Percentiles rank a stretch among this genome's conserved stretches.
Conservation (phyloP, 257 asterid species). For the Datura wrightii region DNA sequence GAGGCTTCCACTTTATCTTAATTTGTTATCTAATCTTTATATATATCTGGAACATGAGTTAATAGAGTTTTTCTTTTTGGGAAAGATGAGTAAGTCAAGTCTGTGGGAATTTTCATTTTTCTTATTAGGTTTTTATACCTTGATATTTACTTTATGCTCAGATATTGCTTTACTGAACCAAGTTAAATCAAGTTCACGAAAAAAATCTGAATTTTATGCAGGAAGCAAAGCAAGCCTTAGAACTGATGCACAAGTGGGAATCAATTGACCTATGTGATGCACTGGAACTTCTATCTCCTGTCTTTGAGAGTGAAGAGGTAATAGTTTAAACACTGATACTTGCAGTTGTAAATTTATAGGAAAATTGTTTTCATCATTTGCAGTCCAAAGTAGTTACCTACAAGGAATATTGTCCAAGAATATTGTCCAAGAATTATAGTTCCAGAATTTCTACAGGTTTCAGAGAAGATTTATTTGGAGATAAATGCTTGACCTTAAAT, state of each 20-base stretch:
- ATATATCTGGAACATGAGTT: neutral
- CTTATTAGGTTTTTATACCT: neutral
- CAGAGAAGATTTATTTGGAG: slow-evolving; percentile 17
- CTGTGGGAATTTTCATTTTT: neutral
- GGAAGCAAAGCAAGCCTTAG: slow-evolving; percentile 99
- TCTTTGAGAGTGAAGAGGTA: slow-evolving; percentile 99
- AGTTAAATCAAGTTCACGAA: slow-evolving; percentile 12
- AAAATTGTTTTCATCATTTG: neutral
- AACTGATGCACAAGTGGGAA: slow-evolving; percentile 97
- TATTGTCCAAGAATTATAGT: slow-evolving; percentile 33
- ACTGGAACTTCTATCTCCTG: slow-evolving; percentile 92
- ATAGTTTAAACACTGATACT: slow-evolving; percentile 32
- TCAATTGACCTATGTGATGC: slow-evolving; percentile 96
- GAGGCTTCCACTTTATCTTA: neutral
- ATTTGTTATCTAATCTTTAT: neutral
- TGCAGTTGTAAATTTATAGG: slow-evolving; percentile 30
- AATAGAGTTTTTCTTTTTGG: neutral
- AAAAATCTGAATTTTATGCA: slow-evolving; percentile 40
- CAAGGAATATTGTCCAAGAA: slow-evolving; percentile 34
- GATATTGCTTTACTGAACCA: slow-evolving; percentile 11
- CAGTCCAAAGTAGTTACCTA: neutral
- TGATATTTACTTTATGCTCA: slow-evolving; percentile 15
- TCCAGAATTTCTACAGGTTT: slow-evolving; percentile 31
- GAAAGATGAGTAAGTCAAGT: slow-evolving; percentile 5
- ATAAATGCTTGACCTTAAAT: slow-evolving; percentile 9